A percentile compares a stretch with the other conserved stretches of the same genome.
These are phyloP conservation scores for Zizania latifolia DNA, from an alignment of 176 grass and related monocot species.

Conservation along the genomic window DNA sequence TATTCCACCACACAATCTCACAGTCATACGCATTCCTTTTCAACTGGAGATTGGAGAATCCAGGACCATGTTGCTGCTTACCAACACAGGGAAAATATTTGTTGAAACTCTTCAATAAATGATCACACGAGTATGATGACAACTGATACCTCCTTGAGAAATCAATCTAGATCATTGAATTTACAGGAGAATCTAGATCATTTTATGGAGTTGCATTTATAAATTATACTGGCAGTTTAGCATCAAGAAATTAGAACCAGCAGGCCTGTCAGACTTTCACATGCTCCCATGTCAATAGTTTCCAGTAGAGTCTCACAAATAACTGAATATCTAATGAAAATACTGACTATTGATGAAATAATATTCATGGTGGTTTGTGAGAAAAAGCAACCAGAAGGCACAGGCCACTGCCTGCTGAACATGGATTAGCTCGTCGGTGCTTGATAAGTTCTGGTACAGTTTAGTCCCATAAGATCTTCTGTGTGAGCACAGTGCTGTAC, in stretches of 20 bases:
- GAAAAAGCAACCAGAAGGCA: background rate
- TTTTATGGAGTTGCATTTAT: background rate
- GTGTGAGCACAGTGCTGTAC: background rate
- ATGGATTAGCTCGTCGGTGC: background rate
- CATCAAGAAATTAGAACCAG: background rate
- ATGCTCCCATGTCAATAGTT: background rate
- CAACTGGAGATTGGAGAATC: background rate
- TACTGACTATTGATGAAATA: background rate
- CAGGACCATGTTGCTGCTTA: background rate
- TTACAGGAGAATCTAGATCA: background rate
- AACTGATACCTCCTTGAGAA: background rate
- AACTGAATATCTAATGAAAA: background rate
- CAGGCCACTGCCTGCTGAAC: background rate
- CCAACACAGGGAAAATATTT: no score
- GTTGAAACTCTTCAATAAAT: background rate
- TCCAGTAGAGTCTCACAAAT: background rate
- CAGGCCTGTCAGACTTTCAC: background rate
- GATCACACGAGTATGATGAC: background rate
- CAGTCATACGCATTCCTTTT: background rate
- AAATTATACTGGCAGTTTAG: background rate
- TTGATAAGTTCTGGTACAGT: background rate
- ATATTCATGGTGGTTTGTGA: background rate
- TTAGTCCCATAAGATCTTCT: background rate
- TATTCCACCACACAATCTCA: background rate
- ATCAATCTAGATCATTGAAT: background rate